A percentile compares a stretch with the other conserved stretches of the same genome.
Evolutionary conservation across 2,329 filamentous ascomycete genomes (phyloP).

Genomic region (Trematosphaeria pertusa): DNA sequence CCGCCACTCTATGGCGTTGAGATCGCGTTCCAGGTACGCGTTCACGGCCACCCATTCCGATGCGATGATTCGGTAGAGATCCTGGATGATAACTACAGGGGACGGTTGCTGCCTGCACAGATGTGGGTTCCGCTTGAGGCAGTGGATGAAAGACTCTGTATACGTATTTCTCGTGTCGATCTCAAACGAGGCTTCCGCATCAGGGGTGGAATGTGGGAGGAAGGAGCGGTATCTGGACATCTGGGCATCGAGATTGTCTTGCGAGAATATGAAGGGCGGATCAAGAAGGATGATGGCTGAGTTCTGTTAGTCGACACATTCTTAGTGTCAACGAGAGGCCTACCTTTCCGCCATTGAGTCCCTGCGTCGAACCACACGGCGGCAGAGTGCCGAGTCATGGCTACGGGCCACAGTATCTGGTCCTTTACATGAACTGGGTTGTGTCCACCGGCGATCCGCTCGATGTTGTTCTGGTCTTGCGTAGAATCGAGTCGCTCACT

Average conservation of each 20-base stretch:
- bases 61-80: constrained; percentile 9
- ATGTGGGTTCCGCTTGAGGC: not conserved
- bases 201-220: not conserved
- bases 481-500: constrained; percentile 3
- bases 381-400: constrained; percentile 7
- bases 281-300: constrained; percentile 11
- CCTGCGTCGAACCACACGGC: constrained; percentile 8
- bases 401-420: constrained; percentile 1
- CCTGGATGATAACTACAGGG: constrained; percentile 2
- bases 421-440: constrained; percentile 3
- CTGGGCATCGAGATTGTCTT: not conserved
- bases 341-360: not conserved
- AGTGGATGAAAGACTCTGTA: constrained; percentile 5
- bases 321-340: not conserved
- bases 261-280: constrained; percentile 1
- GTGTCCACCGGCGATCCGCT: constrained; percentile 1
- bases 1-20: constrained; percentile 13
- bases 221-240: constrained; percentile 7
- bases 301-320: not conserved
- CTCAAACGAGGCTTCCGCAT: not conserved
- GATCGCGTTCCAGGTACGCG: constrained; percentile 7
- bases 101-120: not conserved
- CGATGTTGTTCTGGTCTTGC: not conserved
- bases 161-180: constrained; percentile 3
- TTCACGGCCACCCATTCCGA: constrained; percentile 12